Evolutionary conservation across 768 basidiomycete genomes (phyloP), one percentile per base, ranked within the genome.

Genomic region (Termitomyces sp.): DNA sequence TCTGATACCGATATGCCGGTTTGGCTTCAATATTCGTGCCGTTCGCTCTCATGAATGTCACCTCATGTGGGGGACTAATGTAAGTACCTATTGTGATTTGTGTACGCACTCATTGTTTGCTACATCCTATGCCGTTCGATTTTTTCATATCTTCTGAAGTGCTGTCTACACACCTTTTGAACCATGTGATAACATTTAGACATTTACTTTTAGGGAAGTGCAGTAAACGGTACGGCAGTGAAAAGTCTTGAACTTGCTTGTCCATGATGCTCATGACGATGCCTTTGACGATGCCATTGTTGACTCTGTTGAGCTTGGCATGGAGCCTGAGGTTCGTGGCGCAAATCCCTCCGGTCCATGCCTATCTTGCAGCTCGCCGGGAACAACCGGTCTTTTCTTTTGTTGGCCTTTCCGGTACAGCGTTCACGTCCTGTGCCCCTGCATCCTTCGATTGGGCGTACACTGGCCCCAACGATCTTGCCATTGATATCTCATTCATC

Each of bases 381-480:
- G 31, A 60, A 25, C 31, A 51, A 1, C 62, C 66, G 3, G 44
- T 60, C 12, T 57, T 73, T 27, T 23, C 55, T 27, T 68, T 71
- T 56, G 45, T 54, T 13, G 12, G n/a, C 22, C 27, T 56, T 23
- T 44, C 54, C 10, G 33, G 64, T 38, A 11, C 16, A 16, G 10
- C 54, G 22, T 57, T 67, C 45, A 58, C 60, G 0, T 64, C 72
- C 33, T 76, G 75, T 58, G 15, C 56, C 29, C 46, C 68, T 5
- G 53, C 64, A 2, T 41, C 56, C 12, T 56, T 76, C 35, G 57
- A 60, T 22, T 82, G 81, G 80, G 42, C 49, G 15, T 81, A 78
- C 56, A 44, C 5, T 23, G 78, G 76, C 16, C 59, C 70, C 4
- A 33, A 63, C 16, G 56, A 39, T 7, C 23, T 64, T 1, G 43